Evolutionary conservation across 192 early-diverging fungal species (phyloP), one percentile per base, ranked within the genome.

Genomic region (Coemansia furcata): DNA sequence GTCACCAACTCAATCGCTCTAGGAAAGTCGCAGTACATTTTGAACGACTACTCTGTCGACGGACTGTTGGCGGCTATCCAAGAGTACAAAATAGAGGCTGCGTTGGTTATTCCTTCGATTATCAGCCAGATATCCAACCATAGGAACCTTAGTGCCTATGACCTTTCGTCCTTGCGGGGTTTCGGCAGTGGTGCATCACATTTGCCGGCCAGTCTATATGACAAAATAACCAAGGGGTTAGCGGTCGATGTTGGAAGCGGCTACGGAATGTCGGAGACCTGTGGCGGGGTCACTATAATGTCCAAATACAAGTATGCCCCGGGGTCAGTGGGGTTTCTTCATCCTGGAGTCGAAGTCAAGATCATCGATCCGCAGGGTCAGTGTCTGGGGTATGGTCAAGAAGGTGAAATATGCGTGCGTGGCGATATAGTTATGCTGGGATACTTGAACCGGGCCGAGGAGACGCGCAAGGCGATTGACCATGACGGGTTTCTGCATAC

Each of bases 391-490:
- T 55, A 72, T 10, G 80, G 84, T 49, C 73, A 94, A 61, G 73
- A 68, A 14, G 95, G 94, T 23, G 94, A 97, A 74, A 67, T 97
- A 30, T 94, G 90, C 79, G 38, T 94, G n/a, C 88, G 89, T 8
- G 91, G 92, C 0, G 88, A 90, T 7, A 94, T 88, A 43, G 71
- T 97, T 58, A 95, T 94, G 93, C 39, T 76, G 40, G 94, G 93
- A 0, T 96, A 96, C 69, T 82, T 90, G 36, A 93, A 92, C 66
- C 90, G 93, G 58, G 78, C 82, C 32, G 69, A 90, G 63, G 93
- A 90, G 6, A 96, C 91, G 7, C 70, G 68, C 21, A 80, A 86
- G 4, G 82, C 85, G 6, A 86, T 95, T 67, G 88, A 89, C 63
- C 11, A 58, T 1, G 92, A 94, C 26, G 91, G 93, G 1, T 96